Evolutionary conservation across 2,329 filamentous ascomycete species (phyloP).

Genomic region (Sphaerostilbella broomeana): DNA sequence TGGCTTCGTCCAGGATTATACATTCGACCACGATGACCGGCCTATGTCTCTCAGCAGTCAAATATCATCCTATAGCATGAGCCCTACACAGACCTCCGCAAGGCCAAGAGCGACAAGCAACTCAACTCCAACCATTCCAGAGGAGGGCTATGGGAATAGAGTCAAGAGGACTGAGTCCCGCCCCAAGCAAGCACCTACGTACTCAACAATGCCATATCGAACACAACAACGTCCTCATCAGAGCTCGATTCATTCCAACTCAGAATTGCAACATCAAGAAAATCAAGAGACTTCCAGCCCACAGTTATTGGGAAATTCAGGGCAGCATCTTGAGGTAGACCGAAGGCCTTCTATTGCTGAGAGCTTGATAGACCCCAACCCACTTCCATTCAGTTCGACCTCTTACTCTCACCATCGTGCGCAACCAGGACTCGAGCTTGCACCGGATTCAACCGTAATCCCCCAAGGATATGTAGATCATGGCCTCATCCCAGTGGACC

Average conservation of each 20-base stretch:
- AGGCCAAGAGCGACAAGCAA: constrained; percentile 7
- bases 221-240: constrained; percentile 5
- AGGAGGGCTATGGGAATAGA: constrained; percentile 9
- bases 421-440: constrained; percentile 3
- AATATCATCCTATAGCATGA: constrained; percentile 12
- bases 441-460: not conserved
- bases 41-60: constrained; percentile 15
- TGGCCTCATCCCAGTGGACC: constrained; percentile 20
- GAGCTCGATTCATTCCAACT: not conserved
- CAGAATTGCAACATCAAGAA: not conserved
- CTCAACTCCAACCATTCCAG: constrained; percentile 14
- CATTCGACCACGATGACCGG: constrained; percentile 10
- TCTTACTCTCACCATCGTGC: constrained; percentile 1
- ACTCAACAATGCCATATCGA: constrained; percentile 8
- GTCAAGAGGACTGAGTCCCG: constrained; percentile 11
- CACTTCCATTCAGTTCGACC: not conserved
- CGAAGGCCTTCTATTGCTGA: constrained; percentile 9
- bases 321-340: not conserved
- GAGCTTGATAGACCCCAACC: constrained; percentile 10
- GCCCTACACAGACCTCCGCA: constrained; percentile 8
- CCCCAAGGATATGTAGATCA: not conserved
- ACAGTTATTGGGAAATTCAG: not conserved
- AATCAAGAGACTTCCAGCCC: not conserved
- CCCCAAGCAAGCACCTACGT: constrained; percentile 1
- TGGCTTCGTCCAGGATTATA: constrained; percentile 10